Conservation (phyloP, 129 eudicot species). For the Apium graveolens region DNA sequence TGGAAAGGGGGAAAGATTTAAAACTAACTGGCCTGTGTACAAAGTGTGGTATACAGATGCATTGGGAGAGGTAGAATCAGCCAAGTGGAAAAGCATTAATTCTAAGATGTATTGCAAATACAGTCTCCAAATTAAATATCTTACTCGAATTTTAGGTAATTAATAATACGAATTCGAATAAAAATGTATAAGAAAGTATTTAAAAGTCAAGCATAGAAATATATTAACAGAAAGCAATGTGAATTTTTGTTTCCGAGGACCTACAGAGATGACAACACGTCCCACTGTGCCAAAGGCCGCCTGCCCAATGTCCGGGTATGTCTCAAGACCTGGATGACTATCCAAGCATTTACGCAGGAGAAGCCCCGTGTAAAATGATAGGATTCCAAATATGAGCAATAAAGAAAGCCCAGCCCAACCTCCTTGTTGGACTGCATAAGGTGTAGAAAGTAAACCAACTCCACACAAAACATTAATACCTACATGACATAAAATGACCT, state of each 20-base stretch:
- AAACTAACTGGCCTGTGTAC: not conserved
- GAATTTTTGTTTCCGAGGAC: constrained; percentile 11
- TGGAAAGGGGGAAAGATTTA: not conserved
- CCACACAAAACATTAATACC: constrained; percentile 94
- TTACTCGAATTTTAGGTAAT: not conserved
- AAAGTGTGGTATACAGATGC: not conserved
- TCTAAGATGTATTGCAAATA: not conserved
- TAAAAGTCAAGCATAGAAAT: not conserved
- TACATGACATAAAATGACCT: constrained; percentile 18
- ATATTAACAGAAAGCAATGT: not conserved
- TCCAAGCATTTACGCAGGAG: constrained; percentile 80
- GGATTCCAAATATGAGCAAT: constrained; percentile 48
- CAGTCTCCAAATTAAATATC: not conserved
- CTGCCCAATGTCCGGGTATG: constrained; percentile 95
- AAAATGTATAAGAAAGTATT: not conserved
- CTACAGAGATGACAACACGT: constrained; percentile 63
- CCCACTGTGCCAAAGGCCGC: constrained; percentile 91
- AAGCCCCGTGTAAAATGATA: constrained; percentile 82
- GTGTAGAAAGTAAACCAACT: constrained; percentile 83
- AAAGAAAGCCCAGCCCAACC: constrained; percentile 74
- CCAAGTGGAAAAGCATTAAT: not conserved
- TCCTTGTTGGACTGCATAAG: constrained; percentile 85
- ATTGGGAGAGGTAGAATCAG: not conserved
- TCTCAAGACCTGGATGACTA: constrained; percentile 85
- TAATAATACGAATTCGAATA: not conserved